These are phyloP conservation scores for Liriodendron chinense DNA, from an alignment of 164 flowering plant genomes.

Conservation along the genomic window DNA sequence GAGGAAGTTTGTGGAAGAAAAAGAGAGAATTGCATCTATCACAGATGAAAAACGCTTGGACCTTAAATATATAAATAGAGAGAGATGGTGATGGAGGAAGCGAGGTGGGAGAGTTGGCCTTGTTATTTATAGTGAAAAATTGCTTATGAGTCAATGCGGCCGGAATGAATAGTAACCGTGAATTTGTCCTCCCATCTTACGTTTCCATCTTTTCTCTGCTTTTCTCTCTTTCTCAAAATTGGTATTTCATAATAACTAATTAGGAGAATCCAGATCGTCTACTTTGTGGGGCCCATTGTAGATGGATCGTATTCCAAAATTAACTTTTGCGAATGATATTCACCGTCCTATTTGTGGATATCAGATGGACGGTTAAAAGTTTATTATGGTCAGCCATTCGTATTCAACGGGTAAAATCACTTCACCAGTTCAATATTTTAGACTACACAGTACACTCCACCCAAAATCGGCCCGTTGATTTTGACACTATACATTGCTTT, in stretches of 20 bases:
- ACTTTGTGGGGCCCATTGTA: too few relatives aligned
- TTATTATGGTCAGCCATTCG: too few relatives aligned
- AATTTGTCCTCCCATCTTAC: conserved; percentile 36
- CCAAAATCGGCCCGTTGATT: too few relatives aligned
- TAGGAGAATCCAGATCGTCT: too few relatives aligned
- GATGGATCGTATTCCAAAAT: too few relatives aligned
- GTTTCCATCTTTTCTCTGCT: conserved; percentile 20
- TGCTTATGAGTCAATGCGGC: conserved; percentile 31
- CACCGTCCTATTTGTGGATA: too few relatives aligned
- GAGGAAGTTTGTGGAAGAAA: conserved; percentile 4
- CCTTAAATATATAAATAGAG: background rate
- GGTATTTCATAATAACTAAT: too few relatives aligned
- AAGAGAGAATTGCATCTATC: background rate
- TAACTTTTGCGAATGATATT: too few relatives aligned
- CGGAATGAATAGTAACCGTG: conserved; percentile 33
- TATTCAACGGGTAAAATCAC: background rate
- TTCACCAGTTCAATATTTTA: background rate
- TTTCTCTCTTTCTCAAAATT: too few relatives aligned
- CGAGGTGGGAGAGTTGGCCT: conserved; percentile 19
- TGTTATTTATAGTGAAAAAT: conserved; percentile 20
- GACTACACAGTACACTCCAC: background rate
- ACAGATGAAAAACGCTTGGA: background rate
- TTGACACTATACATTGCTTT: too few relatives aligned
- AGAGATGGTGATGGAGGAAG: conserved; percentile 13
- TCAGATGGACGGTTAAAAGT: too few relatives aligned